Evolutionary conservation across 2,329 filamentous ascomycete species (phyloP).

Genomic region (Epichloe hybrida): DNA sequence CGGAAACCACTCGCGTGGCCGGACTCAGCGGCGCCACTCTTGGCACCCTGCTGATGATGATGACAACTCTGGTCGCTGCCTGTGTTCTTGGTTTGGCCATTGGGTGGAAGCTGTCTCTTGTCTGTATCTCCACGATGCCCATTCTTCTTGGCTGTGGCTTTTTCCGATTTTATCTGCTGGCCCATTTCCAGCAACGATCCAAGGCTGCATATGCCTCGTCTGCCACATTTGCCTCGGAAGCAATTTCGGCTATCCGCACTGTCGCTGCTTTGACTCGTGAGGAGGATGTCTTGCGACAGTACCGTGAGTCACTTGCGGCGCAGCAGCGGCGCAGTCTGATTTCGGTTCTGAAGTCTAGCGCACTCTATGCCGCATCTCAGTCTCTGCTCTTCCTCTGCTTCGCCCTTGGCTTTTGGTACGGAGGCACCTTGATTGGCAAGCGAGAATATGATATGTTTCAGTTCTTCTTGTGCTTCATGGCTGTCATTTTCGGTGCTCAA

Average conservation of each 20-base stretch:
- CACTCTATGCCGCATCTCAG: constrained; percentile 73
- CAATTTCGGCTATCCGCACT: constrained; percentile 84
- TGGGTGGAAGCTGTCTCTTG: constrained; percentile 78
- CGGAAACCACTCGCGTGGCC: constrained; percentile 77
- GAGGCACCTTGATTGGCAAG: constrained; percentile 59
- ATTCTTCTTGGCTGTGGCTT: constrained; percentile 71
- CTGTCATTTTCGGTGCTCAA: constrained; percentile 83
- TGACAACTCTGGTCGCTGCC: constrained; percentile 65
- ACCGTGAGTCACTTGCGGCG: constrained; percentile 49
- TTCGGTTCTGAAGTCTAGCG: constrained; percentile 63
- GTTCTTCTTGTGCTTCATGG: constrained; percentile 84
- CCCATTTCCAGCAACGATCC: constrained; percentile 63
- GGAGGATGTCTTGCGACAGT: constrained; percentile 60
- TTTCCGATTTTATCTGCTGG: constrained; percentile 73
- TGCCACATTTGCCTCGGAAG: constrained; percentile 82
- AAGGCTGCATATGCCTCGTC: constrained; percentile 70
- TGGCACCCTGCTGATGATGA: constrained; percentile 70
- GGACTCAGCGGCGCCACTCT: constrained; percentile 80
- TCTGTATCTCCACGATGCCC: constrained; percentile 67
- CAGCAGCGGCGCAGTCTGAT: constrained; percentile 57
- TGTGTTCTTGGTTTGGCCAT: constrained; percentile 58
- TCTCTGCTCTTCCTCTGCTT: constrained; percentile 72
- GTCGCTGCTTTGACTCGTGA: constrained; percentile 86
- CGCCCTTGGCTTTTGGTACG: constrained; percentile 88
- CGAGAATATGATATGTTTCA: constrained; percentile 65